Evolutionary conservation across 169 alveolate species (phyloP), one percentile per base, ranked within the genome.

Genomic region (Fabrea salina): DNA sequence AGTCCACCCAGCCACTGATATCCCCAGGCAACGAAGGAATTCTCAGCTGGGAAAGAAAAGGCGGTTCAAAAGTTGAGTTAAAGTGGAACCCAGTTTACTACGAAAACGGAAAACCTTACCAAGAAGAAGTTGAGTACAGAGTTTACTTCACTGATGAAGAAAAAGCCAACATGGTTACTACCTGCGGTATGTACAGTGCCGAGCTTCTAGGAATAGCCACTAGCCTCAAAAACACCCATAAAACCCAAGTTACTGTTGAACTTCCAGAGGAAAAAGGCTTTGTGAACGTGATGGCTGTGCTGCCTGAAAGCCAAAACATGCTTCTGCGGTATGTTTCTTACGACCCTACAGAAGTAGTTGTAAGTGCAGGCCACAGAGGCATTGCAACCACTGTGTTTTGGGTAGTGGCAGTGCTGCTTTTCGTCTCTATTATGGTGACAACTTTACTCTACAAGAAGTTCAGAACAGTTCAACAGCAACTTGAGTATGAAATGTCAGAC

Each of bases 401-500:
- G 66, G 40, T 0, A 16, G n/a, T 68, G 13, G 78, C 66, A 44
- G 32, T 0, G 13, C 13, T 68, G n/a, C 44, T 68, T 11, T 37
- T 68, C 19, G 0, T 68, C 19, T 32, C 78, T 2, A 43, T 68
- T 1, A 41, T 37, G n/a, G 13, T 44, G 19, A n/a, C 66, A 41
- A 11, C 35, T 11, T 13, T 40, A 16, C 44, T 68, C 39, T 68
- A 44, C n/a, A 68, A 30, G 39, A 68, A 30, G 27, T 19, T 19
- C 16, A 68, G 41, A 43, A 37, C n/a, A 68, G 13, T 19, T 19
- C 32, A 68, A 19, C 19, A 37, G 8, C n/a, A 11, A n/a, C 61
- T 68, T 1, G 41, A 68, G 8, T 68, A 68, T 68, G 78, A 68
- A 47, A 68, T 68, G 78, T 43, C 44, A 8, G 78, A 68, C 4